Base-by-base conservation (phyloP, 495 filamentous ascomycete genomes). In the Mycothermus thermophilus region DNA sequence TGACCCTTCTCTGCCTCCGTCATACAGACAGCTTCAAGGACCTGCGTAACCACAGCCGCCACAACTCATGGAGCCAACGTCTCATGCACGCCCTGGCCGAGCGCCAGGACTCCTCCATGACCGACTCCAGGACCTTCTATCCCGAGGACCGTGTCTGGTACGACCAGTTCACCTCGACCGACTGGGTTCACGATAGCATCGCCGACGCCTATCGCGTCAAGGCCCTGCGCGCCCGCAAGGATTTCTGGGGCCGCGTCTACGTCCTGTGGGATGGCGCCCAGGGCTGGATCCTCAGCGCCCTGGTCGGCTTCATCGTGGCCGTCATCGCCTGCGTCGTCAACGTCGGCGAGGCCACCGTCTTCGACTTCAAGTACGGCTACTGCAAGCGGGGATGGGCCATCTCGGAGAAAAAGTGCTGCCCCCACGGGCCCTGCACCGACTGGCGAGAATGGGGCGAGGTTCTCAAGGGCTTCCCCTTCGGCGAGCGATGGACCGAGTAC, bases 131-230 rank as follows among this genome's bases (percentile, higher is more conserved):
- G 38, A 57, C 66, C 13, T 50, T 75, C 10, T 74, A 69, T 34
- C 55, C 73, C 18, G 84, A 97, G 48, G 86, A 97, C 32, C 74
- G 90, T 12, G 81, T 90, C 9, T 97, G 90, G 90, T 97, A 97
- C 58, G 88, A 97, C 62, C 90, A 97, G 57, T 95, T 96, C 57
- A 95, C 88, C 5, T 93, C 83, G 8, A 96, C 88, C 46, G 90
- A 97, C 56, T 96, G 88, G 90, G 90, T 97, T 6, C 86, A 93
- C 50, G 90, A 97, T 48, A 90, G 82, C 54, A 94, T 96, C 42
- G 86, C 87, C 48, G 90, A 97, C 57, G 83, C 85, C 27, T 81
- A 79, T 35, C 79, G 90, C 28, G 74, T 92, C 24, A 92, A 87
- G 44, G 75, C 75, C 30, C 67, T 96, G 18, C 72, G 84, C 28